A percentile compares a stretch with the other conserved stretches of the same genome.
Evolutionary conservation across 805 yeast genomes (phyloP).

Genomic region (Metschnikowia colocasiae): DNA sequence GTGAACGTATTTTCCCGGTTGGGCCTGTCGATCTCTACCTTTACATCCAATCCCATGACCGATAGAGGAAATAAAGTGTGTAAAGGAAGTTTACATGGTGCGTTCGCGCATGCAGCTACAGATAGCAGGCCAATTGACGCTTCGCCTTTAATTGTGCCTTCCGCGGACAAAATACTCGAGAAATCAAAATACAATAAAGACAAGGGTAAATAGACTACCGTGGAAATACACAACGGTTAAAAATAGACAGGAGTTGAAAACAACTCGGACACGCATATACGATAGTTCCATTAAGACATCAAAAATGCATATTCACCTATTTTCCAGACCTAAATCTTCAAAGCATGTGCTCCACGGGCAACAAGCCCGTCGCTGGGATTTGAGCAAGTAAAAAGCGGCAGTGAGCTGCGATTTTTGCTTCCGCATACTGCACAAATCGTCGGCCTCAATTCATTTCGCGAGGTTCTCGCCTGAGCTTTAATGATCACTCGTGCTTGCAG

Average conservation of each 20-base stretch:
- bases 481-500: constrained; percentile 15
- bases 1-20: constrained; percentile 40
- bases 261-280: too few relatives aligned
- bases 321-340: neutral
- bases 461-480: neutral
- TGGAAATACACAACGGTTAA: too few relatives aligned
- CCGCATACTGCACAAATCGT: constrained; percentile 1
- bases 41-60: constrained; percentile 23
- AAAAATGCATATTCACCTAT: too few relatives aligned
- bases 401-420: neutral
- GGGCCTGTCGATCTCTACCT: constrained; percentile 29
- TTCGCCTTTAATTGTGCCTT: neutral
- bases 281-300: too few relatives aligned
- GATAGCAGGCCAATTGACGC: too few relatives aligned
- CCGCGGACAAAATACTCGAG: neutral
- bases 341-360: neutral
- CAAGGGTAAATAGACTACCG: too few relatives aligned
- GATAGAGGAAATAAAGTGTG: neutral
- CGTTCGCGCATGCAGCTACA: neutral
- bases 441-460: constrained; percentile 4
- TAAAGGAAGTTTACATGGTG: neutral
- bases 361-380: neutral
- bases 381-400: neutral
- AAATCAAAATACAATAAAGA: too few relatives aligned
- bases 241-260: too few relatives aligned